Evolutionary conservation across 2,329 filamentous ascomycete genomes (phyloP), one percentile per base, ranked within the genome.

Genomic region (Neofusicoccum laricinum): DNA sequence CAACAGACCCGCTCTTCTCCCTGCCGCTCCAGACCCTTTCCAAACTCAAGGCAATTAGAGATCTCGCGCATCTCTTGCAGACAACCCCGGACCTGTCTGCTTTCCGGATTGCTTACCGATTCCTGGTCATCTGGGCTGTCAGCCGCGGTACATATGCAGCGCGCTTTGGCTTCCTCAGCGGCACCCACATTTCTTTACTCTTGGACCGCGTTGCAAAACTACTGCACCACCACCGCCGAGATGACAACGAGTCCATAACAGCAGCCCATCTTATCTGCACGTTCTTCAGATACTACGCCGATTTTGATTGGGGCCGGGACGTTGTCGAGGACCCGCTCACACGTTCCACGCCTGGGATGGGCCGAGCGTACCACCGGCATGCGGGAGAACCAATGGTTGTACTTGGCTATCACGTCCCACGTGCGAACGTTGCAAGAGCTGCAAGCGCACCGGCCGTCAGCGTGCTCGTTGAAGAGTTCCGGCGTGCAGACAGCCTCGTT

Each of bases 251-350:
- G 7, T 40, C 70, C 0, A 70, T 82, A 0, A 81, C 82, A 0
- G 78, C 83, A 1, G 72, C 82, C 0, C 82, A 85, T 50, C 76
- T 90, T 8, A 71, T 90, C 1, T 69, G 74, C 0, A 84, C 84
- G 0, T 91, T 91, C 72, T 90, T 90, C 72, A 69, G 77, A 15
- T 81, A 90, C 71, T 91, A 90, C 69, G 80, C 86, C 1, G 68
- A 71, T 1, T 88, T 89, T 65, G 78, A 88, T 70, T 91, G 87
- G 86, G 72, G 78, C 21, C 77, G 74, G 7, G 73, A 84, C 0
- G 76, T 84, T 40, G 83, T 85, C 0, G 86, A 84, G 67, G 87
- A 90, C 70, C 85, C 86, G 0, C 84, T 84, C 67, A 88, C 88
- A 71, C 70, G 75, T 64, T 70, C 70, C 59, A 74, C 41, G 48